A percentile compares a stretch with the other conserved stretches of the same genome.
These are phyloP conservation scores for Trichosporon faecale DNA, from an alignment of 1,284 basidiomycete species.

Conservation along the genomic window DNA sequence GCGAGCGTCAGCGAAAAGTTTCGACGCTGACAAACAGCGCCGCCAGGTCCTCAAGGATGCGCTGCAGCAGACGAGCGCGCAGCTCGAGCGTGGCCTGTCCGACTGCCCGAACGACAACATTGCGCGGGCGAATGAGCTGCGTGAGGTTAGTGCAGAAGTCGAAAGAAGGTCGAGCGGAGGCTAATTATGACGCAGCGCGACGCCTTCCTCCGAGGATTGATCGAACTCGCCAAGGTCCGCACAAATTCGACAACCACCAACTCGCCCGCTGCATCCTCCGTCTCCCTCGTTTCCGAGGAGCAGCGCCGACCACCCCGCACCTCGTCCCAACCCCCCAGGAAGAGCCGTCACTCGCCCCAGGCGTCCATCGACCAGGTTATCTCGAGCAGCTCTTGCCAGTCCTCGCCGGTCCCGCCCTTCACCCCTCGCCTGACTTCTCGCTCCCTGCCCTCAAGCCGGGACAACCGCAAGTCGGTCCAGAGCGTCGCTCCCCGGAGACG, in stretches of 20 bases:
- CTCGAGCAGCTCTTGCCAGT: background rate
- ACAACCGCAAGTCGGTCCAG: conserved; percentile 3
- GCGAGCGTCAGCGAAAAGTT: too few relatives aligned
- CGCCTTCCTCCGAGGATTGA: conserved; percentile 12
- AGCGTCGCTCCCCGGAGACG: conserved; percentile 1
- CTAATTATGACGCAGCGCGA: conserved; percentile 3
- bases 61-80: background rate
- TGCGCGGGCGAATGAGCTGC: conserved; percentile 33
- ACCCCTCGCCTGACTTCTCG: conserved; percentile 1
- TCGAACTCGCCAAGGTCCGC: background rate
- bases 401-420: background rate
- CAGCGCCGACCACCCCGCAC: background rate
- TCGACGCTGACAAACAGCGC: conserved; percentile 10
- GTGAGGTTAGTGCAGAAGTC: conserved; percentile 27
- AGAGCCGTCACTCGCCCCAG: background rate
- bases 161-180: background rate
- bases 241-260: background rate
- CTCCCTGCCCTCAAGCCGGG: background rate
- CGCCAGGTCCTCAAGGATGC: conserved; percentile 1
- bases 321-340: background rate
- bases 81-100: background rate
- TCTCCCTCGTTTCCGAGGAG: conserved; percentile 7
- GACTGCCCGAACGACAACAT: conserved; percentile 27
- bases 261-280: conserved; percentile 11
- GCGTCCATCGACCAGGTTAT: conserved; percentile 7